Conservation (phyloP, 345 rosid genomes). For the Balakata baccata region DNA sequence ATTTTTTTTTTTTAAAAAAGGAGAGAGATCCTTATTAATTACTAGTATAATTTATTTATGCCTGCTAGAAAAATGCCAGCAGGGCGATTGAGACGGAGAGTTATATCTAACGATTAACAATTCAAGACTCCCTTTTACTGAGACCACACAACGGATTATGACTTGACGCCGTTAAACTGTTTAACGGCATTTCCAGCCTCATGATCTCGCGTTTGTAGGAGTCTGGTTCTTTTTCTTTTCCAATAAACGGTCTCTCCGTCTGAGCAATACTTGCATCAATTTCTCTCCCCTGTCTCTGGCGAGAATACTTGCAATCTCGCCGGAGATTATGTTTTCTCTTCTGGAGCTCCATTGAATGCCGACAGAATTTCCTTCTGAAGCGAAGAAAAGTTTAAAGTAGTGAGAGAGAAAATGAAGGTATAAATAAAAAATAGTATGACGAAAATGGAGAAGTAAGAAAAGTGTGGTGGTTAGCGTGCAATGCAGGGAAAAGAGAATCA, state of each 20-base stretch:
- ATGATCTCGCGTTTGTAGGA: slow-evolving; percentile 31
- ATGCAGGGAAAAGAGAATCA: slow-evolving; percentile 47
- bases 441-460: slow-evolving; percentile 5
- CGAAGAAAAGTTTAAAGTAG: background rate
- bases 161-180: slow-evolving; percentile 31
- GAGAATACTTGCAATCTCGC: slow-evolving; percentile 38
- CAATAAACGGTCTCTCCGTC: slow-evolving; percentile 14
- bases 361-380: background rate
- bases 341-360: slow-evolving; percentile 24
- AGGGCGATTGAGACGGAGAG: slow-evolving; percentile 3
- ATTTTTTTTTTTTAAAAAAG: too few species aligned
- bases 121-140: background rate
- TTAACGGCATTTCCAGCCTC: slow-evolving; percentile 24
- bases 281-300: slow-evolving; percentile 28
- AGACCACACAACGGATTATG: slow-evolving; percentile 19
- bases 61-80: slow-evolving; percentile 10
- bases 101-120: background rate
- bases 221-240: slow-evolving; percentile 12
- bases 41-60: too few species aligned
- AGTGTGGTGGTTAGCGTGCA: slow-evolving; percentile 49
- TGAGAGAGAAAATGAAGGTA: slow-evolving; percentile 1
- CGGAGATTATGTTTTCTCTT: slow-evolving; percentile 24
- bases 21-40: too few species aligned
- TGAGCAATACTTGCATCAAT: slow-evolving; percentile 1
- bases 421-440: background rate